These are phyloP conservation scores for Verticillium longisporum DNA, from an alignment of 2,329 filamentous ascomycete genomes.

Conservation along the genomic window DNA sequence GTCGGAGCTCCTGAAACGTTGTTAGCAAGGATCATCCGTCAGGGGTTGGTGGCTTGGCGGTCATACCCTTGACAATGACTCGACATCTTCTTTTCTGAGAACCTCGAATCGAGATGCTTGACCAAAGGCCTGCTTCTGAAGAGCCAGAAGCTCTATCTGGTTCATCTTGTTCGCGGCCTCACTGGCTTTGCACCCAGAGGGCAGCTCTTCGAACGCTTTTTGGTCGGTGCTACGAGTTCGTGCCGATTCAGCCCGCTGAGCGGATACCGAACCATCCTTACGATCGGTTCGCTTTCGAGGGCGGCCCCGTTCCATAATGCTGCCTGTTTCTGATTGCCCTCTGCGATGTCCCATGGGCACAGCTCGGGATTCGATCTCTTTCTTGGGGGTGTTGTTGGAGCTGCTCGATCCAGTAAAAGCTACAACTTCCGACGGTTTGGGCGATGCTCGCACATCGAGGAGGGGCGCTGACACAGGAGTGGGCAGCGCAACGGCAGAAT, in stretches of 20 bases:
- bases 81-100: constrained; percentile 55
- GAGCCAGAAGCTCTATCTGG: constrained; percentile 37
- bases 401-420: neutral
- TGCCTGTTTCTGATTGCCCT: constrained; percentile 49
- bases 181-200: constrained; percentile 46
- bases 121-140: constrained; percentile 55
- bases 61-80: constrained; percentile 55
- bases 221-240: constrained; percentile 44
- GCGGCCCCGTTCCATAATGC: constrained; percentile 56
- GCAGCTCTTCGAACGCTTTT: constrained; percentile 54
- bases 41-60: neutral
- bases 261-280: neutral
- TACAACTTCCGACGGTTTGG: constrained; percentile 35
- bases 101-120: constrained; percentile 60
- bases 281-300: constrained; percentile 45
- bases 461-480: constrained; percentile 44
- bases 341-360: constrained; percentile 35
- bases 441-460: constrained; percentile 31
- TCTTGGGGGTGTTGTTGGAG: neutral
- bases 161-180: constrained; percentile 44
- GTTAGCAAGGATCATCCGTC: constrained; percentile 2
- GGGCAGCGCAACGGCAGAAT: neutral
- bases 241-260: neutral
- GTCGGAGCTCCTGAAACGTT: constrained; percentile 57
- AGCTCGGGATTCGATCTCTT: constrained; percentile 5